Evolutionary conservation across 257 asterid genomes (phyloP).

Genomic region (Craterostigma plantagineum): DNA sequence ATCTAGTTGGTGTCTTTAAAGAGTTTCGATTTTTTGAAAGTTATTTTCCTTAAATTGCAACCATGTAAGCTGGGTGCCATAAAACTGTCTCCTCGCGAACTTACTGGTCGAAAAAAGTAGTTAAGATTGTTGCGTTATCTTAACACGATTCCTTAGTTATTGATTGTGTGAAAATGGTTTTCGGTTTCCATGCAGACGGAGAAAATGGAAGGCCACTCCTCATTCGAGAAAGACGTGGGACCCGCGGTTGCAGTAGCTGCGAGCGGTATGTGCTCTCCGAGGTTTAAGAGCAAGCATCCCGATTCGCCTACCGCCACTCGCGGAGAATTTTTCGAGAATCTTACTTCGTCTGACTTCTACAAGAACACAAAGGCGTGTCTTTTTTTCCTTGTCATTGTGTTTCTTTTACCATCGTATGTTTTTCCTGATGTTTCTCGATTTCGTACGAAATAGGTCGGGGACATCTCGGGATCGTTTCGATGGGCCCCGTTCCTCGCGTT

Average conservation of each 20-base stretch:
- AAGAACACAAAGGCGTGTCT: slow-evolving; percentile 68
- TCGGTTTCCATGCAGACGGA: slow-evolving; percentile 54
- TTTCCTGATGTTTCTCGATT: slow-evolving; percentile 1
- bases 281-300: slow-evolving; percentile 70
- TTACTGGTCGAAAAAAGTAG: too few species aligned
- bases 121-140: too few species aligned
- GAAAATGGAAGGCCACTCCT: slow-evolving; percentile 41
- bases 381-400: too few species aligned
- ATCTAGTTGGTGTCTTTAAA: too few species aligned
- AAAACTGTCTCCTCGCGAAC: too few species aligned
- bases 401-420: background rate
- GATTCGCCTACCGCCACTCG: slow-evolving; percentile 78
- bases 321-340: slow-evolving; percentile 70
- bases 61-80: too few species aligned
- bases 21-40: too few species aligned
- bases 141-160: too few species aligned
- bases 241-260: slow-evolving; percentile 83
- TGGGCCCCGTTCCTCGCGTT: slow-evolving; percentile 99
- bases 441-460: slow-evolving; percentile 51
- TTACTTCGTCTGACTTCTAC: slow-evolving; percentile 74
- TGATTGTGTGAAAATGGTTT: too few species aligned
- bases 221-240: slow-evolving; percentile 24
- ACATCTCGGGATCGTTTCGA: slow-evolving; percentile 86
- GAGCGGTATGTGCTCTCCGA: slow-evolving; percentile 68
- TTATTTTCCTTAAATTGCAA: too few species aligned